Percentiles rank a stretch among this genome's conserved stretches.
These are phyloP conservation scores for Amesomyces nigricolor DNA, from an alignment of 2,329 filamentous ascomycete genomes.

Conservation along the genomic window DNA sequence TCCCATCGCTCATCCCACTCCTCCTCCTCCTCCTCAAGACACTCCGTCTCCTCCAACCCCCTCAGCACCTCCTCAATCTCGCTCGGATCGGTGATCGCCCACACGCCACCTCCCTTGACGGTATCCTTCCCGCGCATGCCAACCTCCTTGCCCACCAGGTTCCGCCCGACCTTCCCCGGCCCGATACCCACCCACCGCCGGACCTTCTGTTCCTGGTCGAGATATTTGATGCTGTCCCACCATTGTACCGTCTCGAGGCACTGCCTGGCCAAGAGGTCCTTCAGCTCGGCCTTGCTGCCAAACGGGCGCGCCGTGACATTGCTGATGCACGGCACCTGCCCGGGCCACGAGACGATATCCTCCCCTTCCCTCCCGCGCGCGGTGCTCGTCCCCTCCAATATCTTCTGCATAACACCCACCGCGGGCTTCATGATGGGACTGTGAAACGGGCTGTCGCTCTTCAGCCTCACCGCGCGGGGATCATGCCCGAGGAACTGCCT, in stretches of 20 bases:
- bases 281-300: slow-evolving; percentile 63
- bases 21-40: slow-evolving; percentile 43
- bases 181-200: slow-evolving; percentile 87
- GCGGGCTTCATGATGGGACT: slow-evolving; percentile 88
- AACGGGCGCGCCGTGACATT: slow-evolving; percentile 84
- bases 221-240: slow-evolving; percentile 89
- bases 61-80: slow-evolving; percentile 65
- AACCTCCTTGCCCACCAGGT: slow-evolving; percentile 91
- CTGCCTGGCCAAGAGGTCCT: slow-evolving; percentile 71
- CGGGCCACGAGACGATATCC: slow-evolving; percentile 71
- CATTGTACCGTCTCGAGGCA: slow-evolving; percentile 89
- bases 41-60: slow-evolving; percentile 60
- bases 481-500: slow-evolving; percentile 88
- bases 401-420: slow-evolving; percentile 62
- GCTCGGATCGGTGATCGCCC: slow-evolving; percentile 78
- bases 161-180: slow-evolving; percentile 87
- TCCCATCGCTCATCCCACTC: background rate
- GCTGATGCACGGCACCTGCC: slow-evolving; percentile 69
- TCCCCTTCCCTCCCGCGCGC: slow-evolving; percentile 48
- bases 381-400: slow-evolving; percentile 57
- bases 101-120: slow-evolving; percentile 85
- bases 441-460: slow-evolving; percentile 86
- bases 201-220: slow-evolving; percentile 78
- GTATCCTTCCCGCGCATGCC: slow-evolving; percentile 73
- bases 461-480: slow-evolving; percentile 77